phyloP scores from a whole-genome alignment of 148 eudicot genomes.

The Fagopyrum tataricum region DNA sequence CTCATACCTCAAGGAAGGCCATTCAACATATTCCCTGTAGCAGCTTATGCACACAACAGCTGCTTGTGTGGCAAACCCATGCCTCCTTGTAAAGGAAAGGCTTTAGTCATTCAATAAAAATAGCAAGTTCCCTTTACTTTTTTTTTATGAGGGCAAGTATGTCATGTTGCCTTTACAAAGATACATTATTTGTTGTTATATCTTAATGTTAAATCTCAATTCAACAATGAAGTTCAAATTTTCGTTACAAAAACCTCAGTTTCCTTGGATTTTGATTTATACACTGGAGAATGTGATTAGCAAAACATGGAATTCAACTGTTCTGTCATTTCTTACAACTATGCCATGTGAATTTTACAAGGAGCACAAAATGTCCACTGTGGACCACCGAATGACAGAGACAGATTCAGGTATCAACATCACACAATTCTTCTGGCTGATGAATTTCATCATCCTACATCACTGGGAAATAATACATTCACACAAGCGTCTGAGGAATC shows the following conservation, averaged over 20 bases:
- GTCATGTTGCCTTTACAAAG: neutral
- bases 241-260: neutral
- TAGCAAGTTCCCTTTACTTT: no score
- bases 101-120: no score
- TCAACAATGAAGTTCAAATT: conserved; percentile 10
- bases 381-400: conserved; percentile 2
- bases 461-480: neutral
- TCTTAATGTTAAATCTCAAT: conserved; percentile 1
- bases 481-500: neutral
- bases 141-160: neutral
- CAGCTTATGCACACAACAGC: conserved; percentile 55
- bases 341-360: conserved; percentile 16
- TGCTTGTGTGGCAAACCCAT: conserved; percentile 85
- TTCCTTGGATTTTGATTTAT: neutral
- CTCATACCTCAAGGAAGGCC: conserved; percentile 70
- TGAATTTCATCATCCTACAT: conserved; percentile 10
- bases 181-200: conserved; percentile 9
- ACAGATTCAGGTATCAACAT: conserved; percentile 28
- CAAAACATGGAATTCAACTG: neutral
- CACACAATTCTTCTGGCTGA: conserved; percentile 30
- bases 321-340: neutral
- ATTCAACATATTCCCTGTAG: conserved; percentile 29
- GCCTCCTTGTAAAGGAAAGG: conserved; percentile 41
- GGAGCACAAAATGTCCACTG: conserved; percentile 13
- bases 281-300: neutral